A percentile compares a stretch with the other conserved stretches of the same genome.
Conservation (phyloP, 805 yeast species). For the Metschnikowia proteae region DNA sequence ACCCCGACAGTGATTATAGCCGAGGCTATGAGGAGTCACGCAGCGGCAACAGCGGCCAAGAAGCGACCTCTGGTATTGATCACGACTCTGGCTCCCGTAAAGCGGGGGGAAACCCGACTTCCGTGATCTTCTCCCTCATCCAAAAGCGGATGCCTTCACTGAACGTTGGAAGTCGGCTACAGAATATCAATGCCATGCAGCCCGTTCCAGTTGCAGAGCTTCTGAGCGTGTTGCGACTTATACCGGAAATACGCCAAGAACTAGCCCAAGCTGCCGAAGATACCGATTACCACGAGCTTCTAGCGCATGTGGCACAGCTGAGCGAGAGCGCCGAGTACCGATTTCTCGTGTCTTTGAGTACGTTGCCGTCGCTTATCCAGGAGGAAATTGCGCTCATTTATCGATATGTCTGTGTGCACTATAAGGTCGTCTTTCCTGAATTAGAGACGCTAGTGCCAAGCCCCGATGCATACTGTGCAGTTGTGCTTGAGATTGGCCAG, state of each 20-base stretch:
- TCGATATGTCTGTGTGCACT: conserved; percentile 47
- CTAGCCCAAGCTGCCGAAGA: conserved; percentile 21
- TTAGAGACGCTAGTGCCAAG: conserved; percentile 58
- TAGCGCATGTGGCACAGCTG: conserved; percentile 27
- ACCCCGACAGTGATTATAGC: too few species aligned
- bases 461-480: conserved; percentile 57
- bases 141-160: not conserved
- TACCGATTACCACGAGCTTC: conserved; percentile 28
- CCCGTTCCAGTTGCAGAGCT: conserved; percentile 20
- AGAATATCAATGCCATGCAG: conserved; percentile 20
- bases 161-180: conserved; percentile 14
- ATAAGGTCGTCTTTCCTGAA: conserved; percentile 66
- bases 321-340: conserved; percentile 38
- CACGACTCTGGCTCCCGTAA: too few species aligned
- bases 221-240: conserved; percentile 22
- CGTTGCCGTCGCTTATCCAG: conserved; percentile 49
- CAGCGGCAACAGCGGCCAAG: too few species aligned
- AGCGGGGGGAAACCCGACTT: not conserved
- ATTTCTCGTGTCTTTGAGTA: conserved; percentile 54
- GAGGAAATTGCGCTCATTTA: conserved; percentile 51
- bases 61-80: too few species aligned
- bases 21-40: too few species aligned
- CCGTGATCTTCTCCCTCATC: not conserved
- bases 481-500: conserved; percentile 50
- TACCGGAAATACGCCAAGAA: conserved; percentile 23